Conservation (phyloP, 345 rosid genomes). For the Hirschfeldia incana region DNA sequence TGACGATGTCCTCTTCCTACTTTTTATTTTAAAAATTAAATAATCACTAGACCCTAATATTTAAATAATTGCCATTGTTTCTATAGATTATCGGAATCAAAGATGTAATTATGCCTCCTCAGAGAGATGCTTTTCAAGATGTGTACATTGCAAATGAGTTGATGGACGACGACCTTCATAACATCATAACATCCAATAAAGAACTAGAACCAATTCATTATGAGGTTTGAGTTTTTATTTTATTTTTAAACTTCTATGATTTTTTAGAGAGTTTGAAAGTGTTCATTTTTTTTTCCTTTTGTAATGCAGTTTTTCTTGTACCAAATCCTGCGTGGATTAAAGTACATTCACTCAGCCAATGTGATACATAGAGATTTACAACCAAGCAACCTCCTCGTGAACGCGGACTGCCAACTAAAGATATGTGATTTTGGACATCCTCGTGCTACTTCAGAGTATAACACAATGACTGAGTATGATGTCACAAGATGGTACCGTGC, state of each 20-base stretch:
- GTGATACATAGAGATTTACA: slow-evolving; percentile 93
- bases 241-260: not conserved
- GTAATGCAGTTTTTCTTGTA: slow-evolving; percentile 75
- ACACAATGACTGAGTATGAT: slow-evolving; percentile 78
- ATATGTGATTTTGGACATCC: slow-evolving; percentile 96
- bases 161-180: slow-evolving; percentile 73
- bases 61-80: not conserved
- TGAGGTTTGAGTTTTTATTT: slow-evolving; percentile 2
- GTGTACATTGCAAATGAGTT: slow-evolving; percentile 85
- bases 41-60: not conserved
- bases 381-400: slow-evolving; percentile 84
- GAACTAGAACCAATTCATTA: slow-evolving; percentile 46
- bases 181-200: slow-evolving; percentile 66
- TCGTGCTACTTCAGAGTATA: slow-evolving; percentile 86
- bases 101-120: slow-evolving; percentile 82
- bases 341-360: slow-evolving; percentile 93
- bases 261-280: slow-evolving; percentile 5
- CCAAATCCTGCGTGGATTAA: slow-evolving; percentile 88
- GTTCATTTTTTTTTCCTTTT: not conserved
- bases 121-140: slow-evolving; percentile 67
- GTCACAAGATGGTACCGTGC: slow-evolving; percentile 97
- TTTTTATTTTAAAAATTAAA: not conserved
- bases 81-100: slow-evolving; percentile 84
- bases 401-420: slow-evolving; percentile 72
- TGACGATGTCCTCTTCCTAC: not conserved